A percentile compares a stretch with the other conserved stretches of the same genome.
Conservation (phyloP, 23 red algal genomes). For the Pyropia haitanensis region DNA sequence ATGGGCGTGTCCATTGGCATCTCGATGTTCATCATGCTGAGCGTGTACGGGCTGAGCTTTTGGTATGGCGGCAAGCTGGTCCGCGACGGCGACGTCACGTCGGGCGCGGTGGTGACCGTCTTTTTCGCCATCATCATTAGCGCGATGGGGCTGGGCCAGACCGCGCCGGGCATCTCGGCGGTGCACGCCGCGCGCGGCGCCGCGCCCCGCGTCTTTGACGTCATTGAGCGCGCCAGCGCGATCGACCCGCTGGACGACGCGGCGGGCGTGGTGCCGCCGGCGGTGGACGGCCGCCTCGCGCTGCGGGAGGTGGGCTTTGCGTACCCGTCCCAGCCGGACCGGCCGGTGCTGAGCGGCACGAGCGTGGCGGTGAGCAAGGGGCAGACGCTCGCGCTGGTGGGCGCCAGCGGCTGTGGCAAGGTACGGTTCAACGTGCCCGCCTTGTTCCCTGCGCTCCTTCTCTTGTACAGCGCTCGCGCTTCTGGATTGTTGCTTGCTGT, state of each 20-base stretch:
- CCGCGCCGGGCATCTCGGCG: conserved; percentile 38
- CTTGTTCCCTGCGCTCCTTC: no score
- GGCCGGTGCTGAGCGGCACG: conserved; percentile 60
- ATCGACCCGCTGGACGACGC: conserved; percentile 37
- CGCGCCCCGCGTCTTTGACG: conserved; percentile 71
- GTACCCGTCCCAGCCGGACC: conserved; percentile 60
- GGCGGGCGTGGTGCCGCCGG: conserved; percentile 17
- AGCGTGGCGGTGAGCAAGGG: conserved; percentile 46
- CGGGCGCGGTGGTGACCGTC: conserved; percentile 68
- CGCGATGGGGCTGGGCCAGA: conserved; percentile 72
- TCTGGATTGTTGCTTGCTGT: no score
- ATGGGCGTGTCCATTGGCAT: conserved; percentile 75
- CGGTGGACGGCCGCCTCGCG: conserved; percentile 18
- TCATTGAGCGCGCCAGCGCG: conserved; percentile 35
- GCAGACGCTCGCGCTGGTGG: conserved; percentile 80
- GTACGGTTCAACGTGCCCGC: no score
- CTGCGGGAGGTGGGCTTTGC: conserved; percentile 75
- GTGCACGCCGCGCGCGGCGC: conserved; percentile 45
- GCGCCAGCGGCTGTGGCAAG: conserved; percentile 82
- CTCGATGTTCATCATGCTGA: conserved; percentile 63
- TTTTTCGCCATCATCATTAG: conserved; percentile 79
- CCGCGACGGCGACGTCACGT: conserved; percentile 33
- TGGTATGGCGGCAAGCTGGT: conserved; percentile 72
- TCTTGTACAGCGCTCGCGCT: no score
- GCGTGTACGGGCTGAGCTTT: conserved; percentile 76